Evolutionary conservation across 352 stramenopile genomes (phyloP).

Genomic region (Globisporangium okanoganense): DNA sequence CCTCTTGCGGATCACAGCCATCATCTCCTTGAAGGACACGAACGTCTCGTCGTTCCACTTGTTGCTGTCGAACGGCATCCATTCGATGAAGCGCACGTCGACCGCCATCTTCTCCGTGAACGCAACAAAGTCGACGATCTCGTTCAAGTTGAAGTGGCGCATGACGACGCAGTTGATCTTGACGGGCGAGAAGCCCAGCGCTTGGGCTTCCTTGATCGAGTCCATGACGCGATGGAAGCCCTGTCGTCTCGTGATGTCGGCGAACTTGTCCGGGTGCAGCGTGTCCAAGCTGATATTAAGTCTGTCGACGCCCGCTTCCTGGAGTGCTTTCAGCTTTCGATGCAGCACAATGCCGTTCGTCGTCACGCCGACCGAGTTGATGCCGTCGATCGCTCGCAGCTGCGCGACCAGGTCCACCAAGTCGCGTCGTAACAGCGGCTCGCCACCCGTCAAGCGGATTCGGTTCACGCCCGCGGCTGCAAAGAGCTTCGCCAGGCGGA

Average conservation of each 20-base stretch:
- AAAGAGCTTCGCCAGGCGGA: slow-evolving; percentile 89
- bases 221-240: slow-evolving; percentile 84
- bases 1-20: slow-evolving; percentile 38
- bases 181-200: slow-evolving; percentile 53
- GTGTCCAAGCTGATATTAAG: slow-evolving; percentile 97
- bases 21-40: slow-evolving; percentile 93
- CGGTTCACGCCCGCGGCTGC: slow-evolving; percentile 89
- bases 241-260: slow-evolving; percentile 90
- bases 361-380: slow-evolving; percentile 91
- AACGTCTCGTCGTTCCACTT: slow-evolving; percentile 92
- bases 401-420: slow-evolving; percentile 47
- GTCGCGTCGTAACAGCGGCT: slow-evolving; percentile 72
- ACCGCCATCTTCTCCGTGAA: slow-evolving; percentile 85
- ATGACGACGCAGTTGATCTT: slow-evolving; percentile 99
- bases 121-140: slow-evolving; percentile 93
- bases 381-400: slow-evolving; percentile 58
- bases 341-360: slow-evolving; percentile 95
- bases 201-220: slow-evolving; percentile 71
- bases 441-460: slow-evolving; percentile 94
- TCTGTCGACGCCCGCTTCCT: slow-evolving; percentile 81
- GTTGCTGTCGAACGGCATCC: slow-evolving; percentile 99
- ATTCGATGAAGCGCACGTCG: slow-evolving; percentile 98
- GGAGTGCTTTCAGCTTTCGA: slow-evolving; percentile 73
- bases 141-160: slow-evolving; percentile 93
- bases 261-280: slow-evolving; percentile 89